Base-by-base conservation (phyloP, 2,329 filamentous ascomycete species). In the Alternaria brassicicola region DNA sequence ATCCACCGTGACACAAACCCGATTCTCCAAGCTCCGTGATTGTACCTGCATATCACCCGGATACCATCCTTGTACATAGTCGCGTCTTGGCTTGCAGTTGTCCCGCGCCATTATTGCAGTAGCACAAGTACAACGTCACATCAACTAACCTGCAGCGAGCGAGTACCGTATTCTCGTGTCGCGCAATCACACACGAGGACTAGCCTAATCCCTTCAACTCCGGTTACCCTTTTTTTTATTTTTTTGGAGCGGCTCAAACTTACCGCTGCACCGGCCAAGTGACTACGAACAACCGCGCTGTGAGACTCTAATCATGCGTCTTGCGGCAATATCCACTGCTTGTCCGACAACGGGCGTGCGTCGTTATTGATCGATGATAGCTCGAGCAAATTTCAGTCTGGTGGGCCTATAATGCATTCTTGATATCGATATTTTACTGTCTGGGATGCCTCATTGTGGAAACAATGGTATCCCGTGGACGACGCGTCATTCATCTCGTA, bases 401-500 rank as follows among this genome's bases (percentile, higher is more conserved):
- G 36, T 39, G 19, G 12, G 23, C 23, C 12, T 39, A 39, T 23
- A 39, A 2, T 39, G 19, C 19, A 23, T 23, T 23, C 19, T 8
- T 23, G 19, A 23, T 39, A 39, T 39, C 19, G 23, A 39, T 39
- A 39, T 19, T 39, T 39, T 15, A 5, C 19, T 13, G 19, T 39
- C 36, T 8, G 19, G 36, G 36, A 23, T 39, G 19, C 12, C 21
- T 28, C 6, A 8, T 28, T 6, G 4, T 45, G 23, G n/a, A 10
- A 45, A 28, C 15, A 28, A 26, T 28, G 12, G 19, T 28, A 10
- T 6, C n/a, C n/a, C 41, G 15, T 12, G 23, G 23, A 47, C 43
- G 23, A 47, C 43, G 43, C 43, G 43, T 35, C 43, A 47, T 47
- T 47, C 10, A 25, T 47, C 43, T 47, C 43, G 17, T 47, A 25